phyloP scores from a whole-genome alignment of 2,329 filamentous ascomycete genomes.

The Penicillium sp. region DNA sequence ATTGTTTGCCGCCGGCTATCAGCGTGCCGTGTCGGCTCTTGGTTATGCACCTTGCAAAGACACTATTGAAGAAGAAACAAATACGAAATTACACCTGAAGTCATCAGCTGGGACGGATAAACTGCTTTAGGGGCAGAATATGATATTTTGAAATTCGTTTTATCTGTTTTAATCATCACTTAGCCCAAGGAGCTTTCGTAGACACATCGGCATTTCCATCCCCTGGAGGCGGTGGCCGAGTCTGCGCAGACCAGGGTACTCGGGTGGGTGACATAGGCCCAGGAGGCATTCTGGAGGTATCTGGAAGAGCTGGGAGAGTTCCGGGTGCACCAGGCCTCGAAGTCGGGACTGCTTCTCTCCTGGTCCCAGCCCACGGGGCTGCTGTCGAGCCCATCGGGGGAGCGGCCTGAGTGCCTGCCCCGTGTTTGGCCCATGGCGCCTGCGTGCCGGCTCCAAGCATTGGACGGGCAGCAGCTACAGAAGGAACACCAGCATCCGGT shows the following conservation, averaged over 20 bases:
- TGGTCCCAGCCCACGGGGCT: constrained; percentile 31
- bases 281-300: constrained; percentile 30
- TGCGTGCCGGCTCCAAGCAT: constrained; percentile 27
- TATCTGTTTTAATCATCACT: constrained; percentile 12
- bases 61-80: too few species aligned
- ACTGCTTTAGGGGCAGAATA: background rate
- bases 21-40: too few species aligned
- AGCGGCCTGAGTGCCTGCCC: constrained; percentile 12
- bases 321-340: constrained; percentile 1
- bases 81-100: background rate
- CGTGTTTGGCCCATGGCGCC: constrained; percentile 36
- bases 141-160: background rate
- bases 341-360: constrained; percentile 12
- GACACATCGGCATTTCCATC: constrained; percentile 19
- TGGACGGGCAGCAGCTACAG: constrained; percentile 17
- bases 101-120: background rate
- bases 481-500: constrained; percentile 13
- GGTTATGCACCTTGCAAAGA: too few species aligned
- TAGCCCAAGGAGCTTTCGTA: constrained; percentile 43
- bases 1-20: too few species aligned
- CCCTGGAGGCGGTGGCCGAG: constrained; percentile 15
- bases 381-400: constrained; percentile 25
- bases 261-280: constrained; percentile 32
- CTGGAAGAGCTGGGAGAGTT: constrained; percentile 18
- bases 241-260: constrained; percentile 31